Evolutionary conservation across 2,329 filamentous ascomycete genomes (phyloP), one percentile per base, ranked within the genome.

Genomic region (Pyricularia sp.): DNA sequence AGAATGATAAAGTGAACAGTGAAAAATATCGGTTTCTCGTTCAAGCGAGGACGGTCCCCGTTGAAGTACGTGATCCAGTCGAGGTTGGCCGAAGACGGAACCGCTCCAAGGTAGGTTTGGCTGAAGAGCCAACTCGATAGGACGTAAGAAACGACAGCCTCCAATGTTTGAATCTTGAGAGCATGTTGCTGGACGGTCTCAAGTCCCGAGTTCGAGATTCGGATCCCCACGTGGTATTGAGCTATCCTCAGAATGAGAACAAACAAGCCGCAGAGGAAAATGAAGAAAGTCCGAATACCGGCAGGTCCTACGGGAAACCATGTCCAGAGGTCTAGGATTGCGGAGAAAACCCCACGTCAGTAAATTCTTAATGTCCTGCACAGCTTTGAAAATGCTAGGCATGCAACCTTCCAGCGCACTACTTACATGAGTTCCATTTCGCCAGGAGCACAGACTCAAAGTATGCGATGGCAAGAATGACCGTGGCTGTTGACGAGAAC

Each of bases 221-320:
- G 84, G 66, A 84, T 75, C 69, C 89, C 89, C 68, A 89, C 82
- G 72, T 93, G 91, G 75, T 92, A 87, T 74, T 93, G 88, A 60
- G 89, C 87, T 71, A 97, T 91, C 71, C 93, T 90, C 63, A 97
- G 84, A 69, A 96, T 83, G 77, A 96, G 90, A 69, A 97, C 83
- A 65, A 86, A 79, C 66, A 97, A 84, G 66, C 85, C 86, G 70
- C 88, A 88, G 67, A 89, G 78, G 77, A 93, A 93, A 68, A 97
- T 83, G 67, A 91, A 81, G 19, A 88, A 73, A 6, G 91, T 84
- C 70, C 92, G 88, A 65, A 96, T 75, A 66, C 90, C 91, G 60
- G 88, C 85, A 65, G 82, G 81, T 63, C 91, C 90, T 53, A 96
- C 71, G 28, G 92, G 92, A 69, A 96, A 91, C 89, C 90, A 93